Percentiles rank a stretch among this genome's conserved stretches.
Conservation (phyloP, 345 rosid species). For the Populus alba region DNA sequence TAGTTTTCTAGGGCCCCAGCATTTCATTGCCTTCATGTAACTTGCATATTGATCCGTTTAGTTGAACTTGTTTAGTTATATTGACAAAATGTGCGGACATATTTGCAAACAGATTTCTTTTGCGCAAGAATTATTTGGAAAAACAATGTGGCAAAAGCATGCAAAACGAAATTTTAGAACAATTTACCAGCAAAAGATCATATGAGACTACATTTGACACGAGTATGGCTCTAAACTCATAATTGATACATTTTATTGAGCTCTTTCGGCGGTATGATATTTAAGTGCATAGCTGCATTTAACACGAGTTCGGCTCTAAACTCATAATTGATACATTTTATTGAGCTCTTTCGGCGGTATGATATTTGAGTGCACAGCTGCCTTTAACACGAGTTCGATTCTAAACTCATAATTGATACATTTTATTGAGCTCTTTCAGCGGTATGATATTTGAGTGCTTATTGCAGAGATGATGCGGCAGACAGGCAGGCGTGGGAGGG, state of each 20-base stretch:
- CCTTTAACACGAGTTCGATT: background rate
- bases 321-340: background rate
- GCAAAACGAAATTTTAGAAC: background rate
- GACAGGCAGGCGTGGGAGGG: slow-evolving; percentile 27
- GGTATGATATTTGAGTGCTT: background rate
- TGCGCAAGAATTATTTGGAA: background rate
- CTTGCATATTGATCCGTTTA: background rate
- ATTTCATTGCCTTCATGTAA: background rate
- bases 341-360: background rate
- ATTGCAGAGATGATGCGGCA: slow-evolving; percentile 28
- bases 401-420: background rate
- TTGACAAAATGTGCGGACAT: background rate
- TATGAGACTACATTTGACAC: background rate
- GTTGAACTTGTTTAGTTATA: background rate
- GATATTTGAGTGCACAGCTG: background rate
- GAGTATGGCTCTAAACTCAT: background rate
- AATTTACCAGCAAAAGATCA: background rate
- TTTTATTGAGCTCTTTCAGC: background rate
- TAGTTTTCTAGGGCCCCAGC: background rate
- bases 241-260: background rate
- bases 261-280: background rate
- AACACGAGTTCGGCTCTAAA: background rate
- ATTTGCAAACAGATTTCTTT: background rate
- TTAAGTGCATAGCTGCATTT: background rate
- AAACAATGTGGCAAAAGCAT: background rate